These are phyloP conservation scores for Solanum hybrid DNA, from an alignment of 305 asterid species.

Conservation along the genomic window DNA sequence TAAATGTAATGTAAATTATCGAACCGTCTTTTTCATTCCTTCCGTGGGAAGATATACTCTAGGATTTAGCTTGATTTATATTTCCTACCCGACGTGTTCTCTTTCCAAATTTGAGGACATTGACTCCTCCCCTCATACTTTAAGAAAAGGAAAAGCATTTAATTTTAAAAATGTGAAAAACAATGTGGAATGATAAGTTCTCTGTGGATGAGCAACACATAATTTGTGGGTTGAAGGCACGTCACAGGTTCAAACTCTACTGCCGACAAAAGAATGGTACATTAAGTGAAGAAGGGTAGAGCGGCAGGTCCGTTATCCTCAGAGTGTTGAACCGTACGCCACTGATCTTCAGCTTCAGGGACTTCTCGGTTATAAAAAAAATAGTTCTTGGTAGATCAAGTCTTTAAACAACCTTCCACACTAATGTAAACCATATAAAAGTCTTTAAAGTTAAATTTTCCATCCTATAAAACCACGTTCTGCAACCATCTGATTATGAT, in stretches of 20 bases:
- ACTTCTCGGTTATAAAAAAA: not conserved
- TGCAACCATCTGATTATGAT: not conserved
- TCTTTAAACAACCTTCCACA: not conserved
- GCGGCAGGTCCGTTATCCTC: not conserved
- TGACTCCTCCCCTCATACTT: not conserved
- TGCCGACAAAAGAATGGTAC: not conserved
- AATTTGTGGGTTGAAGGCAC: not conserved
- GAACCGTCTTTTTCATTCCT: not conserved
- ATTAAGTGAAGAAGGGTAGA: not conserved
- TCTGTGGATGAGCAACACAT: not conserved
- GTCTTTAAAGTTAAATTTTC: not conserved
- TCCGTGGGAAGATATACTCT: not conserved
- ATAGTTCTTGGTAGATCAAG: not conserved
- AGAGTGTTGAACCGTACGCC: not conserved
- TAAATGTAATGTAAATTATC: not conserved
- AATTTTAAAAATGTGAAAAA: not conserved
- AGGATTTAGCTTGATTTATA: not conserved
- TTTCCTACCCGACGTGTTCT: not conserved
- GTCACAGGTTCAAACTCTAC: not conserved
- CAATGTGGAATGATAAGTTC: not conserved
- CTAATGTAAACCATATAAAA: not conserved
- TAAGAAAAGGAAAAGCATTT: not conserved
- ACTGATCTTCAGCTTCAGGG: not conserved
- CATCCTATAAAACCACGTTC: not conserved
- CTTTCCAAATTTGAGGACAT: not conserved